phyloP scores from a whole-genome alignment of 768 basidiomycete genomes.

The Solioccasus polychromus region DNA sequence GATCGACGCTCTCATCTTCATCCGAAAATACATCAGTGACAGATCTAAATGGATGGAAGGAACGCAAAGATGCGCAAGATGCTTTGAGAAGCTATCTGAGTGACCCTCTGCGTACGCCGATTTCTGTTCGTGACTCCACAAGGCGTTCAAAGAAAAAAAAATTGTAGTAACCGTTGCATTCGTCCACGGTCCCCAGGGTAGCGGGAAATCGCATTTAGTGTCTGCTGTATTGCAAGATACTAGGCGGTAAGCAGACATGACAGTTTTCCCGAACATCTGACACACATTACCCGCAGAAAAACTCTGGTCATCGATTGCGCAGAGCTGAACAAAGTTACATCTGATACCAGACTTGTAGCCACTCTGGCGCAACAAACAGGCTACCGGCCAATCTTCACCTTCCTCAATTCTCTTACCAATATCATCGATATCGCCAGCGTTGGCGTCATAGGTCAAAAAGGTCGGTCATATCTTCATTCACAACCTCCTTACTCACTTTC shows the following conservation, averaged over 20 bases:
- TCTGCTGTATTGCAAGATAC: conserved; percentile 48
- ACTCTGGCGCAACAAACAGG: conserved; percentile 80
- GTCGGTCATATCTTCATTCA: conserved; percentile 33
- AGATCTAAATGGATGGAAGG: conserved; percentile 69
- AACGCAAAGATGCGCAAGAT: conserved; percentile 74
- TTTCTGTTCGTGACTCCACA: too few species aligned
- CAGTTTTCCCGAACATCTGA: background rate
- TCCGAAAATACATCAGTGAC: conserved; percentile 13
- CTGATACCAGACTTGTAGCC: conserved; percentile 66
- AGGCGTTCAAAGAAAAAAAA: too few species aligned
- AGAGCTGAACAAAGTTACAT: conserved; percentile 62
- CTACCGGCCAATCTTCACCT: conserved; percentile 86
- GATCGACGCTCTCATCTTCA: conserved; percentile 33
- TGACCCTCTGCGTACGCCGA: conserved; percentile 66
- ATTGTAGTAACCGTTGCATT: conserved; percentile 68
- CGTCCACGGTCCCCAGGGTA: conserved; percentile 80
- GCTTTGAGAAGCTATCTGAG: conserved; percentile 67
- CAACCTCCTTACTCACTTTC: background rate
- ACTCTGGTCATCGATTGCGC: conserved; percentile 82
- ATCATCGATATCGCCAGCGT: conserved; percentile 90
- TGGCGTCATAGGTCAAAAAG: conserved; percentile 95
- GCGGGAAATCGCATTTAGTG: conserved; percentile 69
- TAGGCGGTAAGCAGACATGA: conserved; percentile 41
- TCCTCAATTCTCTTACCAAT: conserved; percentile 75
- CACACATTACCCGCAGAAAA: conserved; percentile 43